Percentiles rank a stretch among this genome's conserved stretches.
These are phyloP conservation scores for Micractinium conductrix DNA, from an alignment of 139 green algal genomes.

Conservation along the genomic window DNA sequence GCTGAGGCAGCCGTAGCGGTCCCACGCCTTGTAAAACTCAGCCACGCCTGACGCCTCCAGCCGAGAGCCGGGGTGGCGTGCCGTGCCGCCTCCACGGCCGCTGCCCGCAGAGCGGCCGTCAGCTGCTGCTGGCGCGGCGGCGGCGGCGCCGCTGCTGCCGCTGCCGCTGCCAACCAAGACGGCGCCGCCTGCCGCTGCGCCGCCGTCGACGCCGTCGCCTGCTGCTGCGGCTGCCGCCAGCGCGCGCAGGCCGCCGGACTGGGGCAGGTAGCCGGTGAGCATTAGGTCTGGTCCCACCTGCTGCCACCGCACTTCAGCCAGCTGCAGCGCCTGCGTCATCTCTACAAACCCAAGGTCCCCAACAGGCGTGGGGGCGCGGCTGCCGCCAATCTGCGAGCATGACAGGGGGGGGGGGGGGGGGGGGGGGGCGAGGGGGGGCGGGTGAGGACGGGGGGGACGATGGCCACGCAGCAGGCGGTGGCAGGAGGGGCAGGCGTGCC, in stretches of 20 bases:
- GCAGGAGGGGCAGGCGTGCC: neutral
- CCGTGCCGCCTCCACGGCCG: neutral
- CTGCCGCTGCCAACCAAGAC: slow-evolving; percentile 3
- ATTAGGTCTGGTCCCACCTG: slow-evolving; percentile 87
- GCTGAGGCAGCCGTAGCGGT: slow-evolving; percentile 86
- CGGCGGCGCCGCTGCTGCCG: neutral
- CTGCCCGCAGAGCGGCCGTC: neutral
- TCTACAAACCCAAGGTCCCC: slow-evolving; percentile 97
- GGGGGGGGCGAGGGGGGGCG: neutral
- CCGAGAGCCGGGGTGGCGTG: neutral
- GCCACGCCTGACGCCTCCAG: slow-evolving; percentile 24
- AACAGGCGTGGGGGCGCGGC: slow-evolving; percentile 88
- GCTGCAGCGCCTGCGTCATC: slow-evolving; percentile 92
- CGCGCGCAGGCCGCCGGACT: slow-evolving; percentile 60
- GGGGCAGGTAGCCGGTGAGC: slow-evolving; percentile 88
- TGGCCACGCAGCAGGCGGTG: neutral
- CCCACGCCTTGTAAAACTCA: slow-evolving; percentile 98
- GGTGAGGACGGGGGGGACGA: neutral
- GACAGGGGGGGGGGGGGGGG: neutral
- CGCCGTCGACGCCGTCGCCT: neutral
- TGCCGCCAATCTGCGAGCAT: slow-evolving; percentile 65
- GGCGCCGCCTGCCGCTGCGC: neutral
- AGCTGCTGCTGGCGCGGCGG: neutral
- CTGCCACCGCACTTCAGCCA: slow-evolving; percentile 72
- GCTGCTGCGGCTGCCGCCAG: slow-evolving; percentile 30